These are phyloP conservation scores for Pseudopyrenochaeta lycopersici DNA, from an alignment of 2,329 filamentous ascomycete species.

Conservation along the genomic window DNA sequence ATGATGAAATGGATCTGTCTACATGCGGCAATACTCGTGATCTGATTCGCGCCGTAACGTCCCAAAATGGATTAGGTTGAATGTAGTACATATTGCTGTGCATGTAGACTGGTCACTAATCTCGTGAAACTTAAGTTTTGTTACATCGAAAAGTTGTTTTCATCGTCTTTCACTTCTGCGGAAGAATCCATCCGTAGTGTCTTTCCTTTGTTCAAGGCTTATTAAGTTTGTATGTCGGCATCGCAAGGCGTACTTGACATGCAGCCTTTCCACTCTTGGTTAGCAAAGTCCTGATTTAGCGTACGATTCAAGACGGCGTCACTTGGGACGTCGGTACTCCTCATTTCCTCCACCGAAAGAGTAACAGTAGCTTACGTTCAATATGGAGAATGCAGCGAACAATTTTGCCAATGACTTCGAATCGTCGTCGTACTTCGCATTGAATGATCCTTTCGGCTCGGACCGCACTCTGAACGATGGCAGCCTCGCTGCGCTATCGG, in stretches of 20 bases:
- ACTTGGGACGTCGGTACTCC: conserved; percentile 2
- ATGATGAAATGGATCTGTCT: no score
- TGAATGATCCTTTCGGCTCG: background rate
- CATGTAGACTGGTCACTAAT: no score
- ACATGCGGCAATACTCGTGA: no score
- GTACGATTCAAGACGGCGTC: background rate
- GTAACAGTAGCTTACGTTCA: background rate
- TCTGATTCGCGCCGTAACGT: no score
- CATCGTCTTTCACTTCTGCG: no score
- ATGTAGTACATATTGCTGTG: no score
- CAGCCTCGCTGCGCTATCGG: conserved; percentile 4
- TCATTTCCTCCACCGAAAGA: background rate
- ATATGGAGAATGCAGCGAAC: conserved; percentile 1
- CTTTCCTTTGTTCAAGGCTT: no score
- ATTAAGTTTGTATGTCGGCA: background rate
- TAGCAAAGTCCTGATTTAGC: conserved; percentile 4
- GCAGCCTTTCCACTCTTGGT: conserved; percentile 6
- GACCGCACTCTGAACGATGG: background rate
- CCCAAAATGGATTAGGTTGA: no score
- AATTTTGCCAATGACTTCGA: background rate
- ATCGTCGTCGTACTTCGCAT: background rate
- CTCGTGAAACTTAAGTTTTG: no score
- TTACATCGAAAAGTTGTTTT: no score
- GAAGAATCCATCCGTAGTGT: no score
- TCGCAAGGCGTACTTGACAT: conserved; percentile 19